Evolutionary conservation across 2,329 filamentous ascomycete species (phyloP).

Genomic region (Gaeumannomyces sp.): DNA sequence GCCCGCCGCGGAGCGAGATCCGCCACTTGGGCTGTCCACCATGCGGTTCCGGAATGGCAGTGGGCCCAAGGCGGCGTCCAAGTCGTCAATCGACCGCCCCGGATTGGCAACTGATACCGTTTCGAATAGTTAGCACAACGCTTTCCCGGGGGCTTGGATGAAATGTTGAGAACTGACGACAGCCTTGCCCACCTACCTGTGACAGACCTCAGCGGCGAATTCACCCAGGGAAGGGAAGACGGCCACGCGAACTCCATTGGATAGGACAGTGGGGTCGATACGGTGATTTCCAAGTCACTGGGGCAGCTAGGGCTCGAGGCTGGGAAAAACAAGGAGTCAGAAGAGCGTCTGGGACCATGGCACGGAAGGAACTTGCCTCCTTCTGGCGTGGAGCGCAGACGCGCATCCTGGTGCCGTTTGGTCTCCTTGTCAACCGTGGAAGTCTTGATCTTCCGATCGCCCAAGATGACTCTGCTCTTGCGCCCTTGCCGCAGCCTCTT

Average conservation of each 20-base stretch:
- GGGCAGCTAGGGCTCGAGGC: background rate
- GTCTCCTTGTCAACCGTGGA: background rate
- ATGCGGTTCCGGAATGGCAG: no score
- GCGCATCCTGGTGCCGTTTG: background rate
- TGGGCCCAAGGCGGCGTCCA: no score
- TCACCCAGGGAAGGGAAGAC: background rate
- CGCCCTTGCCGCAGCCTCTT: background rate
- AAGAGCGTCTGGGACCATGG: no score
- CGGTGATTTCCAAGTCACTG: background rate
- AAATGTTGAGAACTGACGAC: no score
- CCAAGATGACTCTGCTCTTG: background rate
- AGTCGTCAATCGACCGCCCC: no score
- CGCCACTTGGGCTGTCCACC: no score
- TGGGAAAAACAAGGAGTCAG: background rate
- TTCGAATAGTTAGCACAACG: no score
- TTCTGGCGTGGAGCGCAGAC: no score
- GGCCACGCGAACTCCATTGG: slow-evolving; percentile 1
- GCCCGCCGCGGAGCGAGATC: background rate
- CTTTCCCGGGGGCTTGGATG: no score
- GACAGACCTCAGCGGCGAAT: background rate
- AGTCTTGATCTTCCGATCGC: background rate
- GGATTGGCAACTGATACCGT: no score
- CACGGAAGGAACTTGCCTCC: no score
- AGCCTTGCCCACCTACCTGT: background rate
- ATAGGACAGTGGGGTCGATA: background rate